These are phyloP conservation scores for Phascolomyces articulosus DNA, from an alignment of 371 early-diverging fungal species.

Conservation along the genomic window DNA sequence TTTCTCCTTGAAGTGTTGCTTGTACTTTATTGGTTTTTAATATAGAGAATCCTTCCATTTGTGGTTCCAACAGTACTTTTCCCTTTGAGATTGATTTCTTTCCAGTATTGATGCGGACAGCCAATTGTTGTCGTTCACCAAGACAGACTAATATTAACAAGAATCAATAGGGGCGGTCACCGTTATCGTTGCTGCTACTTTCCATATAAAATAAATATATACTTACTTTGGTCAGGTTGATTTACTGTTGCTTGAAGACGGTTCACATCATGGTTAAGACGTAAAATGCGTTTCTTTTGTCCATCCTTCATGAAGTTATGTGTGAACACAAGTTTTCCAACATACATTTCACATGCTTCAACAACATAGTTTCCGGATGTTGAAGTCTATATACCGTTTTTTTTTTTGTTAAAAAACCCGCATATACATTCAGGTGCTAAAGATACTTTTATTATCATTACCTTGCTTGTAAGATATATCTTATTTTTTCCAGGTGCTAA, in stretches of 20 bases:
- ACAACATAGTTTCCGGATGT: slow-evolving; percentile 68
- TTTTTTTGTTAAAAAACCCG: too few species aligned
- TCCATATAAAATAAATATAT: not conserved
- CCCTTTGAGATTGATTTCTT: slow-evolving; percentile 21
- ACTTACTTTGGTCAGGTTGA: slow-evolving; percentile 48
- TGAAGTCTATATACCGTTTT: slow-evolving; percentile 38
- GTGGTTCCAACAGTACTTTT: slow-evolving; percentile 34
- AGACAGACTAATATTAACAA: slow-evolving; percentile 33
- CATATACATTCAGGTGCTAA: too few species aligned
- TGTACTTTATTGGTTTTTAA: slow-evolving; percentile 18
- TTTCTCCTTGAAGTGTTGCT: slow-evolving; percentile 6
- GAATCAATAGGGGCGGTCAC: not conserved
- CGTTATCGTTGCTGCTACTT: too few species aligned
- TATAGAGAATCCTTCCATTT: slow-evolving; percentile 48
- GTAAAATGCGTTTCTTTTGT: slow-evolving; percentile 59
- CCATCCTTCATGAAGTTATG: slow-evolving; percentile 67
- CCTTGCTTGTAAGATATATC: slow-evolving; percentile 65
- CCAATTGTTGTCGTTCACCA: slow-evolving; percentile 46
- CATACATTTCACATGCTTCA: slow-evolving; percentile 61
- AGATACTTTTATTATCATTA: slow-evolving; percentile 31
- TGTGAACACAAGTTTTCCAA: slow-evolving; percentile 60
- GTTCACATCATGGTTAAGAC: slow-evolving; percentile 55
- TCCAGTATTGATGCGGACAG: slow-evolving; percentile 37
- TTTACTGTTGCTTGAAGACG: slow-evolving; percentile 31
- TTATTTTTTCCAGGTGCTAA: slow-evolving; percentile 71